Evolutionary conservation across 495 filamentous ascomycete species (phyloP).

Genomic region (Extremus antarcticus): DNA sequence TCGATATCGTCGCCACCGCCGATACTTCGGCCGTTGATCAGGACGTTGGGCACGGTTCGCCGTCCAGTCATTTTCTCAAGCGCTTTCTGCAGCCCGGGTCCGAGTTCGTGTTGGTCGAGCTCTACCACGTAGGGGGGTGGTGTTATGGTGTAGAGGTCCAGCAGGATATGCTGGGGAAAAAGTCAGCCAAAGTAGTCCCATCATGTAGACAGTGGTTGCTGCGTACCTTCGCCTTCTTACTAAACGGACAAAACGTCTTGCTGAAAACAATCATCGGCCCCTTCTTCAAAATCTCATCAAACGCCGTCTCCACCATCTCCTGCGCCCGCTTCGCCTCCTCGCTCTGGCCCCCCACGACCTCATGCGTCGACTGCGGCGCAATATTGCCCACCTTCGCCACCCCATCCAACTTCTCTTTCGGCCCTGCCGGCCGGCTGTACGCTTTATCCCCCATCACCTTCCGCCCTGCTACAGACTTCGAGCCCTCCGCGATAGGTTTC

Average conservation of each 20-base stretch:
- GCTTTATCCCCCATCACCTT: constrained; percentile 44
- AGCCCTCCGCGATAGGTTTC: background rate
- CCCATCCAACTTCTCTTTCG: constrained; percentile 23
- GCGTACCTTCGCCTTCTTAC: constrained; percentile 59
- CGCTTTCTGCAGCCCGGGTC: constrained; percentile 54
- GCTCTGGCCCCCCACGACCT: constrained; percentile 31
- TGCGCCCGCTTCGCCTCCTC: constrained; percentile 42
- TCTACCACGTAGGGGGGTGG: constrained; percentile 83
- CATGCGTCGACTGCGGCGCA: constrained; percentile 3
- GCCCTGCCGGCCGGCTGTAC: constrained; percentile 16
- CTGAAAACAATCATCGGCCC: constrained; percentile 89
- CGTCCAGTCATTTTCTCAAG: constrained; percentile 65
- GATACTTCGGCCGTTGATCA: constrained; percentile 79
- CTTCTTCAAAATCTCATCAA: constrained; percentile 68
- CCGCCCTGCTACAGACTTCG: constrained; percentile 51
- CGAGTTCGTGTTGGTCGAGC: constrained; percentile 71
- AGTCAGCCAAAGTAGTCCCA: background rate
- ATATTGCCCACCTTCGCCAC: constrained; percentile 26
- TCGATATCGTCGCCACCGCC: constrained; percentile 83
- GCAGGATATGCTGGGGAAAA: constrained; percentile 43
- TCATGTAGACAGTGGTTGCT: background rate
- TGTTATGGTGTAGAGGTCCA: constrained; percentile 69
- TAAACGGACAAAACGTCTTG: constrained; percentile 83
- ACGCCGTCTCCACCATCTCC: constrained; percentile 46
- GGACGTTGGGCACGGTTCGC: constrained; percentile 79